These are phyloP conservation scores for Takakia lepidozioides DNA, from an alignment of 225 moss, liverwort and hornwort species.

Conservation along the genomic window DNA sequence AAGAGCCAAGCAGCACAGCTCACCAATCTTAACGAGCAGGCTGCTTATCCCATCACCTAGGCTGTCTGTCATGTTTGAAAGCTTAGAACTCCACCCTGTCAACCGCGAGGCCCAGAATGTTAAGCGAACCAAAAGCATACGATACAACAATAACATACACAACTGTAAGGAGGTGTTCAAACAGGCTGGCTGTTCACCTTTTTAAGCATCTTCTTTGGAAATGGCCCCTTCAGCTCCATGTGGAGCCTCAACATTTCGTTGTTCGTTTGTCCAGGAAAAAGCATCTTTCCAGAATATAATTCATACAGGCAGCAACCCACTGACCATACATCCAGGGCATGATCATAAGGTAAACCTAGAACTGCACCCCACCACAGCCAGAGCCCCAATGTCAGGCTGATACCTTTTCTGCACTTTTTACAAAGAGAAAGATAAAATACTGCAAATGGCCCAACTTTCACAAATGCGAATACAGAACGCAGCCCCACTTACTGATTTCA, in stretches of 20 bases:
- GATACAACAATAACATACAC: no score
- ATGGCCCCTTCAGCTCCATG: constrained; percentile 96
- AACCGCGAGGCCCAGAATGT: constrained; percentile 98
- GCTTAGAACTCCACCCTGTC: constrained; percentile 99
- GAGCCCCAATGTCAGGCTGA: no score
- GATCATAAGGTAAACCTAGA: constrained; percentile 96
- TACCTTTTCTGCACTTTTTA: no score
- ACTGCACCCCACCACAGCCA: constrained; percentile 37
- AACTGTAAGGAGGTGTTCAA: no score
- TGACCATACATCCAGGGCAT: constrained; percentile 98
- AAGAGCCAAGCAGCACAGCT: constrained; percentile 99
- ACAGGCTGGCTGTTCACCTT: constrained; percentile 69
- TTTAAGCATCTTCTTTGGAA: constrained; percentile 98
- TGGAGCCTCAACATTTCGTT: constrained; percentile 98
- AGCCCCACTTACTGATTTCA: constrained; percentile 98
- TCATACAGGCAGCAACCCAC: constrained; percentile 99
- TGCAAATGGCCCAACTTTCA: no score
- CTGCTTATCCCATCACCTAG: constrained; percentile 99
- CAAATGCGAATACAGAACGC: no score
- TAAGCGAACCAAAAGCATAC: constrained; percentile 87
- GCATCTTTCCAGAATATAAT: constrained; percentile 98
- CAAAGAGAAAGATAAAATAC: no score
- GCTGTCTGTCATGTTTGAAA: constrained; percentile 89
- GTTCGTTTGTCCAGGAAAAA: constrained; percentile 91
- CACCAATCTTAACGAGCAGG: constrained; percentile 96